These are phyloP conservation scores for Yarrowia keelungensis DNA, from an alignment of 805 yeast genomes.

Conservation along the genomic window DNA sequence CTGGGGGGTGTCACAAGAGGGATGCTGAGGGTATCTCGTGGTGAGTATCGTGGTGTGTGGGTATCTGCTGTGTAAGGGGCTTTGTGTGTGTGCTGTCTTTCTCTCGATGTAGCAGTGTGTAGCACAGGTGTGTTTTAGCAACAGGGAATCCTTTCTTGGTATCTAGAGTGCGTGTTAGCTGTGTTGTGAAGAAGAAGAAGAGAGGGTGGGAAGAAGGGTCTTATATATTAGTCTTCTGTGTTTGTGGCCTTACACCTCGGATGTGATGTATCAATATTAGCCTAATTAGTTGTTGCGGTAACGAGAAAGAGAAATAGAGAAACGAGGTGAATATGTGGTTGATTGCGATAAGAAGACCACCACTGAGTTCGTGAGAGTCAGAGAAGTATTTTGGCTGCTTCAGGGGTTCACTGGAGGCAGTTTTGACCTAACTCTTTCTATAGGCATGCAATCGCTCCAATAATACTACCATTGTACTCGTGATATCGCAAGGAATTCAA, in stretches of 20 bases:
- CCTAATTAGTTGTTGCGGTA: conserved; percentile 13
- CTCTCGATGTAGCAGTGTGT: conserved; percentile 14
- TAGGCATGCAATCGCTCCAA: neutral
- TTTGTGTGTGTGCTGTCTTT: conserved; percentile 11
- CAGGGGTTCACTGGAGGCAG: neutral
- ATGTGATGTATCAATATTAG: neutral
- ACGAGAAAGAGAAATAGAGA: neutral
- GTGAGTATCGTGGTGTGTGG: neutral
- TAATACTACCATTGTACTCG: neutral
- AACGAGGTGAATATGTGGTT: neutral
- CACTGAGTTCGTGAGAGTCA: no score
- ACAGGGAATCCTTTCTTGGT: conserved; percentile 32
- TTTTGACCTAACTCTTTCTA: neutral
- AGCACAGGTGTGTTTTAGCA: conserved; percentile 8
- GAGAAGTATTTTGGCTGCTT: no score
- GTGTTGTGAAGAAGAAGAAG: conserved; percentile 7
- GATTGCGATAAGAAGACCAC: neutral
- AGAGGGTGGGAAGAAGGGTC: neutral
- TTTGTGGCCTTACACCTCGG: conserved; percentile 11
- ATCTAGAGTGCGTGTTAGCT: conserved; percentile 34
- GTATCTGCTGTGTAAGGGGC: neutral
- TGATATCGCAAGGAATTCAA: neutral
- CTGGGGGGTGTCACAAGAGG: neutral
- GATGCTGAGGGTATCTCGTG: neutral
- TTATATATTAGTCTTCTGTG: neutral